Conservation (phyloP, 1,284 basidiomycete genomes). For the Cutaneotrichosporon sp. region DNA sequence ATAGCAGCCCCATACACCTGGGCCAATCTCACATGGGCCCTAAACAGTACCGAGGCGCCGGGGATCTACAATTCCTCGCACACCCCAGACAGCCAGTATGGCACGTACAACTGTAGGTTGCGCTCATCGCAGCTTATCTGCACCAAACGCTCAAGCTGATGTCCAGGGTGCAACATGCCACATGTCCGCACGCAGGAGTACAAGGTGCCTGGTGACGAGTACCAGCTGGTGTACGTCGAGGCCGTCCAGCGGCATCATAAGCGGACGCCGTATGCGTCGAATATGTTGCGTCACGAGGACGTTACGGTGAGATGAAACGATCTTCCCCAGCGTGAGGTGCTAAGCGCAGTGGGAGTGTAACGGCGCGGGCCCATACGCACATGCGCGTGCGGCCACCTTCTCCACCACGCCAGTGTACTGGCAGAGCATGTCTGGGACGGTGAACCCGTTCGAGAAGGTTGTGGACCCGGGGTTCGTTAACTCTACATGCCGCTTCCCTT, state of each 20-base stretch:
- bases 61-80: conserved; percentile 37
- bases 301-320: conserved; percentile 21
- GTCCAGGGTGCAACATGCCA: conserved; percentile 11
- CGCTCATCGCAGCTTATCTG: neutral
- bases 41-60: conserved; percentile 35
- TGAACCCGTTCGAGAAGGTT: conserved; percentile 38
- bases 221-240: conserved; percentile 41
- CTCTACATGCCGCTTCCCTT: conserved; percentile 43
- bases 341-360: conserved; percentile 36
- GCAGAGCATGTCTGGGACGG: conserved; percentile 30
- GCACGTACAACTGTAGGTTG: conserved; percentile 40
- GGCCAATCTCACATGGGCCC: conserved; percentile 26
- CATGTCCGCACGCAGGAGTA: conserved; percentile 14
- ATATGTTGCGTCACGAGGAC: conserved; percentile 45
- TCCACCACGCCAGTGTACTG: conserved; percentile 34
- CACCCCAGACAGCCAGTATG: conserved; percentile 34
- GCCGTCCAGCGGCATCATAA: conserved; percentile 49
- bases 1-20: conserved; percentile 19
- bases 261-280: conserved; percentile 47
- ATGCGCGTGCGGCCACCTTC: conserved; percentile 27
- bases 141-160: neutral
- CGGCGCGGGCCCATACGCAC: conserved; percentile 33
- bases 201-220: conserved; percentile 18
- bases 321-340: neutral
- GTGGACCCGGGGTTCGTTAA: conserved; percentile 38